phyloP scores from a whole-genome alignment of 352 stramenopile genomes.

The Halophytophthora batemanensis region DNA sequence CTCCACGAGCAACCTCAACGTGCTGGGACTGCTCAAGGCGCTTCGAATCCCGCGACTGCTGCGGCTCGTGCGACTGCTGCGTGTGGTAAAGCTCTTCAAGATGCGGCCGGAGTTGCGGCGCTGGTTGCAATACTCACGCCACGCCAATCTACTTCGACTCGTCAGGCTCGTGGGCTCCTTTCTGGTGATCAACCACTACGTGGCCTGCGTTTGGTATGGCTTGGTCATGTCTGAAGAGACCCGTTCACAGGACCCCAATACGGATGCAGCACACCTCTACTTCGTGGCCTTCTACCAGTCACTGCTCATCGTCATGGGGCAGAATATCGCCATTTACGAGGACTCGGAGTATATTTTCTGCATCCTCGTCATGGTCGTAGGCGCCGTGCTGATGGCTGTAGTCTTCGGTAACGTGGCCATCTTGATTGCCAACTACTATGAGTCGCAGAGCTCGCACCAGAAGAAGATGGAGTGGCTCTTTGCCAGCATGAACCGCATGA shows the following conservation, averaged over 20 bases:
- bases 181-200: slow-evolving; percentile 74
- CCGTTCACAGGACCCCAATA: slow-evolving; percentile 33
- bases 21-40: slow-evolving; percentile 67
- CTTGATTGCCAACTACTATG: slow-evolving; percentile 84
- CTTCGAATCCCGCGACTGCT: slow-evolving; percentile 65
- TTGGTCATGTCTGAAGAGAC: slow-evolving; percentile 49
- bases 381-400: slow-evolving; percentile 77
- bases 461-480: slow-evolving; percentile 89
- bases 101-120: slow-evolving; percentile 65
- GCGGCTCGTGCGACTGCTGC: slow-evolving; percentile 62
- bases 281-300: slow-evolving; percentile 64
- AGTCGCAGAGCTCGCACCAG: slow-evolving; percentile 77
- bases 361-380: slow-evolving; percentile 64
- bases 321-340: slow-evolving; percentile 67
- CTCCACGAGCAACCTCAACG: slow-evolving; percentile 43
- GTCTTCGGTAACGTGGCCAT: slow-evolving; percentile 87
- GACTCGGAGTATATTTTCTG: slow-evolving; percentile 77
- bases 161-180: slow-evolving; percentile 66
- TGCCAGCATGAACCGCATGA: slow-evolving; percentile 79
- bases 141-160: slow-evolving; percentile 71
- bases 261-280: slow-evolving; percentile 41
- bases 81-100: slow-evolving; percentile 70
- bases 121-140: slow-evolving; percentile 81
- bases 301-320: slow-evolving; percentile 75
- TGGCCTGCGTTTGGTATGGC: slow-evolving; percentile 77